Conservation (phyloP, 208 protist genomes). For the Phytomonas sp. region DNA sequence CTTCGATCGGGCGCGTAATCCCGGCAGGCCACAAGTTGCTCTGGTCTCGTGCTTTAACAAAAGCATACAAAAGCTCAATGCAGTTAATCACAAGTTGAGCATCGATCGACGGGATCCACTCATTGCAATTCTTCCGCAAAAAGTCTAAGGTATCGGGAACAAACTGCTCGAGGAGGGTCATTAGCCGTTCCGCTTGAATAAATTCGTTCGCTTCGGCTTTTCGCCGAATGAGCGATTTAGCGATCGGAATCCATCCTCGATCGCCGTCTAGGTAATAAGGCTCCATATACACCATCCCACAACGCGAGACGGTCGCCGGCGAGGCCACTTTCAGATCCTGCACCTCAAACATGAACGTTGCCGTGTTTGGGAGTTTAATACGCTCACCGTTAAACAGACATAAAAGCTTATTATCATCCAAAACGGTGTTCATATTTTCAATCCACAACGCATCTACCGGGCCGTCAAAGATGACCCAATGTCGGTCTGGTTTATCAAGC, state of each 20-base stretch:
- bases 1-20: constrained; percentile 27
- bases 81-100: constrained; percentile 86
- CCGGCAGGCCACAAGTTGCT: constrained; percentile 40
- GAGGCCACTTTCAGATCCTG: constrained; percentile 96
- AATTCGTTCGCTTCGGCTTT: constrained; percentile 34
- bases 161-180: constrained; percentile 60
- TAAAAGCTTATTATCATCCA: constrained; percentile 98
- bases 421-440: constrained; percentile 98
- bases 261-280: constrained; percentile 86
- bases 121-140: constrained; percentile 75
- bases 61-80: constrained; percentile 84
- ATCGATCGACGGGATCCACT: constrained; percentile 88
- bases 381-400: constrained; percentile 96
- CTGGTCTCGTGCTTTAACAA: constrained; percentile 49
- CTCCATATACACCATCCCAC: constrained; percentile 98
- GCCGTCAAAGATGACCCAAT: constrained; percentile 98
- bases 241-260: constrained; percentile 85
- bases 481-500: constrained; percentile 60
- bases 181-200: constrained; percentile 52
- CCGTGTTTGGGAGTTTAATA: constrained; percentile 91
- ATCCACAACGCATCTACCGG: constrained; percentile 99
- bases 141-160: constrained; percentile 84
- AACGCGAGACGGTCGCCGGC: constrained; percentile 97
- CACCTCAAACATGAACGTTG: constrained; percentile 98
- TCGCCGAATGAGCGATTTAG: constrained; percentile 46